These are phyloP conservation scores for Trichoderma lentiforme DNA, from an alignment of 2,329 filamentous ascomycete species.

Conservation along the genomic window DNA sequence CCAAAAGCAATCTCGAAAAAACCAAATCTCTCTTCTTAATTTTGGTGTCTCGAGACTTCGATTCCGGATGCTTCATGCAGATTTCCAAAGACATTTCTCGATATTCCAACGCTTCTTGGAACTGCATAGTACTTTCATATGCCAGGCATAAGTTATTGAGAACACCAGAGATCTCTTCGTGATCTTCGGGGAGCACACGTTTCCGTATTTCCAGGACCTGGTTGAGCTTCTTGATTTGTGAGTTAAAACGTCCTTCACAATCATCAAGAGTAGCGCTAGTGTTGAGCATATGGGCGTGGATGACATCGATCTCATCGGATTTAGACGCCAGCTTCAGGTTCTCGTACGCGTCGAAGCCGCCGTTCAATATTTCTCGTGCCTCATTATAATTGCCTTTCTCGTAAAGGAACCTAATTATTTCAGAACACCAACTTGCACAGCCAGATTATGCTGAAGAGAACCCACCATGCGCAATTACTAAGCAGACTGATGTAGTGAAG, in stretches of 20 bases:
- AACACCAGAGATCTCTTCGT: neutral
- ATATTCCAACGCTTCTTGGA: neutral
- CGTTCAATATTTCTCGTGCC: neutral
- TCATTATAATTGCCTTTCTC: neutral
- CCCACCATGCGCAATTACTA: neutral
- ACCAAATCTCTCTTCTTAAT: neutral
- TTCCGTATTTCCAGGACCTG: neutral
- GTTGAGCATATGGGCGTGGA: neutral
- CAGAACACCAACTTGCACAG: neutral
- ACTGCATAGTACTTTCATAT: neutral
- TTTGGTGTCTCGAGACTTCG: neutral
- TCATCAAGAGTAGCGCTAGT: neutral
- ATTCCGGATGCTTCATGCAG: neutral
- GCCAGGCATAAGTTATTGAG: neutral
- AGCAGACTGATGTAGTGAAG: neutral
- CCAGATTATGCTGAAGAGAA: neutral
- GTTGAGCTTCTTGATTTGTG: neutral
- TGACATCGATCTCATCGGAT: neutral
- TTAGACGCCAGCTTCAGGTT: neutral
- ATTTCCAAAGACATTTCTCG: neutral
- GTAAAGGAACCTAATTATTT: neutral
- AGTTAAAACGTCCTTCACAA: neutral
- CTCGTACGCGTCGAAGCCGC: neutral
- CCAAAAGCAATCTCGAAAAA: neutral
- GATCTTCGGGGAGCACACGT: neutral